Evolutionary conservation across 768 basidiomycete genomes (phyloP).

Genomic region (Tylopilus rubrobrunneus): DNA sequence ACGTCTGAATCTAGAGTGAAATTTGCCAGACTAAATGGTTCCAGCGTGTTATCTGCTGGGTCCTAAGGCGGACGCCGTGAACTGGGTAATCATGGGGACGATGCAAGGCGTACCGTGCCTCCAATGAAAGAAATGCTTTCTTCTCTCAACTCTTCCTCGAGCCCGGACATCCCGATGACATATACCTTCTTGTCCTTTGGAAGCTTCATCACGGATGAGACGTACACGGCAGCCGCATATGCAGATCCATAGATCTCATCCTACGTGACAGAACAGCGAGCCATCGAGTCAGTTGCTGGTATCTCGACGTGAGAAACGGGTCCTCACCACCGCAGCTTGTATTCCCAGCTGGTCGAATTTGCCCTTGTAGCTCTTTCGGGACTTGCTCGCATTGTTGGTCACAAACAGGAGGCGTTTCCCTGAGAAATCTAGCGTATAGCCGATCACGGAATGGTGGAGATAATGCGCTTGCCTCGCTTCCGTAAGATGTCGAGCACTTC

Average conservation of each 20-base stretch:
- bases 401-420: slow-evolving; percentile 90
- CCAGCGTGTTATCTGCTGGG: slow-evolving; percentile 76
- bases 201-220: slow-evolving; percentile 85
- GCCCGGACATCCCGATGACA: slow-evolving; percentile 86
- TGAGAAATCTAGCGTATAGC: slow-evolving; percentile 7
- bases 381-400: slow-evolving; percentile 97
- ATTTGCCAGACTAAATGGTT: slow-evolving; percentile 58
- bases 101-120: slow-evolving; percentile 63
- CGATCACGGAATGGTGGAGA: slow-evolving; percentile 1
- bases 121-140: slow-evolving; percentile 81
- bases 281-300: background rate
- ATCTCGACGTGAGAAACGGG: background rate
- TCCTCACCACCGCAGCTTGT: slow-evolving; percentile 75
- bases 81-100: background rate
- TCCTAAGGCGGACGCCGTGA: slow-evolving; percentile 48
- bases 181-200: slow-evolving; percentile 93
- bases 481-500: slow-evolving; percentile 75
- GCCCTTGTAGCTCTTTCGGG: slow-evolving; percentile 77
- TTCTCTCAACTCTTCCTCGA: slow-evolving; percentile 89
- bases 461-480: slow-evolving; percentile 54
- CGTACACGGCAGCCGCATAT: slow-evolving; percentile 77
- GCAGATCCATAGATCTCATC: slow-evolving; percentile 97
- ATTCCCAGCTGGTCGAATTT: slow-evolving; percentile 92
- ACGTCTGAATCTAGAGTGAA: slow-evolving; percentile 77
- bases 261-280: slow-evolving; percentile 37